A percentile compares a stretch with the other conserved stretches of the same genome.
Evolutionary conservation across 768 basidiomycete species (phyloP).

Genomic region (Macrolepiota albuminosa): DNA sequence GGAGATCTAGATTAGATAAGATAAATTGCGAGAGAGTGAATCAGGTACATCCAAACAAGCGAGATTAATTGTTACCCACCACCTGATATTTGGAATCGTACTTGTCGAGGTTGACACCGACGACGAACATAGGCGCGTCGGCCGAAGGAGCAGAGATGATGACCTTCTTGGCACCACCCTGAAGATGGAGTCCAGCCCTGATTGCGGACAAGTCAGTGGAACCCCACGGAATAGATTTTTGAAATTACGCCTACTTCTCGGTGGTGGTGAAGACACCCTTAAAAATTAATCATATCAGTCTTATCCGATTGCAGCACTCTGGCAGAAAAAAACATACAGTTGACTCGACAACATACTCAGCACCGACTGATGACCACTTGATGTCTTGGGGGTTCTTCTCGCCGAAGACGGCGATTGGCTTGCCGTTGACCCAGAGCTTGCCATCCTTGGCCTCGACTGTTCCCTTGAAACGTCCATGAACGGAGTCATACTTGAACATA

Average conservation of each 20-base stretch:
- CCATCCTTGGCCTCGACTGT: constrained; percentile 76
- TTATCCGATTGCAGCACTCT: neutral
- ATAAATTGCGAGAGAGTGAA: neutral
- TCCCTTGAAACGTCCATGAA: constrained; percentile 91
- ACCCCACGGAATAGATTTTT: neutral
- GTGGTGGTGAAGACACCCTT: constrained; percentile 96
- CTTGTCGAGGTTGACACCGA: constrained; percentile 90
- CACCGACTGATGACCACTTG: constrained; percentile 74
- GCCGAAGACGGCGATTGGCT: constrained; percentile 69
- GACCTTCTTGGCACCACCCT: constrained; percentile 99
- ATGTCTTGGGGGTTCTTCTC: constrained; percentile 89
- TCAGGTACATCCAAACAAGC: constrained; percentile 4
- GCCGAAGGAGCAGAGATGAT: constrained; percentile 99
- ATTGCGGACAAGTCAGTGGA: constrained; percentile 10
- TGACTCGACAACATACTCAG: constrained; percentile 94
- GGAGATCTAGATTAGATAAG: constrained; percentile 57
- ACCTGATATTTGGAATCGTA: constrained; percentile 90
- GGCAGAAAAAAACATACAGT: constrained; percentile 50
- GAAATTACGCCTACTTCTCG: constrained; percentile 57
- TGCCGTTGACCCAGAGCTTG: constrained; percentile 84
- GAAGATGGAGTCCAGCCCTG: constrained; percentile 87
- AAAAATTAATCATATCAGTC: neutral
- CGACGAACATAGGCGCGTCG: constrained; percentile 93
- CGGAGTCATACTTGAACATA: constrained; percentile 98
- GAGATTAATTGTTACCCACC: constrained; percentile 37